Evolutionary conservation across 2,329 filamentous ascomycete species (phyloP).

Genomic region (Talaromyces piceae): DNA sequence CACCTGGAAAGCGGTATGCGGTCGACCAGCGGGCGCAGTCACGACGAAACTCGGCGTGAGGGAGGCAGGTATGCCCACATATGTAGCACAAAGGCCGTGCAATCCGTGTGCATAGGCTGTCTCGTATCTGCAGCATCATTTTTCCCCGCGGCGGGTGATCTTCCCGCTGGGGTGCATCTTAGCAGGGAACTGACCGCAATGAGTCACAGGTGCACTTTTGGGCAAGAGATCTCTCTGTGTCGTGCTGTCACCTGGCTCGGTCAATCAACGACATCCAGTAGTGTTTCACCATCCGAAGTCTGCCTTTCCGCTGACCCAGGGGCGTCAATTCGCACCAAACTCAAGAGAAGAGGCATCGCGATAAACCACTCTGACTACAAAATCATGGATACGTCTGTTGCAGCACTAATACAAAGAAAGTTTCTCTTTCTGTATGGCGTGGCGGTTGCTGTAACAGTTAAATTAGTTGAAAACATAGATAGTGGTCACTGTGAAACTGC

Average conservation of each 20-base stretch:
- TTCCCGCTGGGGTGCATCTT: no score
- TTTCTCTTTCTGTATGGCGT: no score
- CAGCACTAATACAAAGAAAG: no score
- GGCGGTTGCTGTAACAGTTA: no score
- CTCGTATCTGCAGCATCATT: background rate
- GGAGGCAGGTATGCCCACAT: background rate
- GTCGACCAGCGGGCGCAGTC: background rate
- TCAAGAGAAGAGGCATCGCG: background rate
- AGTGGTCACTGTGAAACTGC: no score
- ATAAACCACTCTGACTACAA: background rate
- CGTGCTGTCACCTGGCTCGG: background rate
- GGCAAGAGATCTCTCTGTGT: background rate
- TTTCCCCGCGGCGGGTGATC: background rate
- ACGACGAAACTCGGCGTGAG: background rate
- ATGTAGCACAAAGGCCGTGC: background rate
- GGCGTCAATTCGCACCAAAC: background rate
- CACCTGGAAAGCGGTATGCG: background rate
- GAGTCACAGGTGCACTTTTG: background rate
- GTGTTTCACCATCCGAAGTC: background rate
- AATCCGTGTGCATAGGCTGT: background rate
- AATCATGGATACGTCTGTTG: background rate
- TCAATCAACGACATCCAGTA: background rate
- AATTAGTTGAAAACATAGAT: no score
- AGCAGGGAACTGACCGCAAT: no score
- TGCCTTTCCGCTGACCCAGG: background rate